Conservation (phyloP, 192 early-diverging fungal genomes). For the Podila clonocystis region DNA sequence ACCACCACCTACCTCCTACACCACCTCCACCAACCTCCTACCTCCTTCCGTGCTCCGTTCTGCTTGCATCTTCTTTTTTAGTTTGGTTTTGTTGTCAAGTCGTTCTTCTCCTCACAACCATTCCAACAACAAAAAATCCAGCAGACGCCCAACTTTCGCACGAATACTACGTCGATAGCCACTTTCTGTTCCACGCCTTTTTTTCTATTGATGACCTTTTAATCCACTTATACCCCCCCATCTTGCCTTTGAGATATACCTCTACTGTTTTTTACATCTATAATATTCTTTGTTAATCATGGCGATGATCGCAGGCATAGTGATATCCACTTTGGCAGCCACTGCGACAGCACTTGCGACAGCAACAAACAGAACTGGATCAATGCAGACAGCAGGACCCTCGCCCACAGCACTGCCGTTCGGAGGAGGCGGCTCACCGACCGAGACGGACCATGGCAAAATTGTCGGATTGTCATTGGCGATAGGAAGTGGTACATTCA, state of each 20-base stretch:
- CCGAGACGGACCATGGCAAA: slow-evolving; percentile 58
- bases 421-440: background rate
- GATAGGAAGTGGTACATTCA: slow-evolving; percentile 63
- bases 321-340: background rate
- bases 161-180: too few species aligned
- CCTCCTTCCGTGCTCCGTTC: background rate
- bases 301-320: too few species aligned
- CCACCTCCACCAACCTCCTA: background rate
- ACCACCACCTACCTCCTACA: background rate
- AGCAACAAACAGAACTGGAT: background rate
- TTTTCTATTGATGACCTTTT: too few species aligned
- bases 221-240: too few species aligned
- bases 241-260: too few species aligned
- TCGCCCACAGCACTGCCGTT: slow-evolving; percentile 1
- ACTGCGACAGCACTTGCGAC: background rate
- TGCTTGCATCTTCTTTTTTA: background rate
- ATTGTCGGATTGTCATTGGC: slow-evolving; percentile 87
- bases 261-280: too few species aligned
- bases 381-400: background rate
- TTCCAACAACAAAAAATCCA: background rate
- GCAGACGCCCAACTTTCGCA: background rate
- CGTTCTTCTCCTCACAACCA: background rate
- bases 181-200: too few species aligned
- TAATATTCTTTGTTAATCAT: too few species aligned
- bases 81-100: background rate